Evolutionary conservation across 2,329 filamentous ascomycete genomes (phyloP).

Genomic region (Aspergillus pseudoglaucus): DNA sequence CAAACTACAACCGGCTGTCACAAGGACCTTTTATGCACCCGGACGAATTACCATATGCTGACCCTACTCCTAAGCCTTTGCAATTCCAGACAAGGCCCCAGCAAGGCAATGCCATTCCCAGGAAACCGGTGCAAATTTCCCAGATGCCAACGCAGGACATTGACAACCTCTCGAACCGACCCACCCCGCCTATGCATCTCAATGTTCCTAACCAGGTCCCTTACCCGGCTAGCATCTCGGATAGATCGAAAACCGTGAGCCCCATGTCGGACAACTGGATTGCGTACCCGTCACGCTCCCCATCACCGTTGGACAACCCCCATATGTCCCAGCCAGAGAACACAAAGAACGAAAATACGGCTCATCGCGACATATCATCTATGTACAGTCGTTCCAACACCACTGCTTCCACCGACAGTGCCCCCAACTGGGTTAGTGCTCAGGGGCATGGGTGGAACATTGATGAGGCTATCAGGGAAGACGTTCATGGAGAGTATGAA

Average conservation of each 20-base stretch:
- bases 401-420: slow-evolving; percentile 19
- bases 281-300: slow-evolving; percentile 28
- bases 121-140: slow-evolving; percentile 23
- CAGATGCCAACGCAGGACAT: slow-evolving; percentile 20
- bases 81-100: background rate
- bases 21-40: slow-evolving; percentile 43
- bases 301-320: slow-evolving; percentile 17
- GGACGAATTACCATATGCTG: slow-evolving; percentile 24
- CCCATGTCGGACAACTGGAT: slow-evolving; percentile 39
- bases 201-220: slow-evolving; percentile 23
- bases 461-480: slow-evolving; percentile 25
- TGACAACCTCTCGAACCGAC: slow-evolving; percentile 24
- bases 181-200: slow-evolving; percentile 24
- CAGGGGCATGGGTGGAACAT: slow-evolving; percentile 23
- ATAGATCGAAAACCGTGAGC: slow-evolving; percentile 28
- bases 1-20: slow-evolving; percentile 36
- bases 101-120: slow-evolving; percentile 17
- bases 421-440: slow-evolving; percentile 29
- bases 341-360: slow-evolving; percentile 13
- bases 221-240: slow-evolving; percentile 19
- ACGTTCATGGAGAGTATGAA: slow-evolving; percentile 32
- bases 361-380: slow-evolving; percentile 28
- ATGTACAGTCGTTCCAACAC: slow-evolving; percentile 25
- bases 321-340: slow-evolving; percentile 4
- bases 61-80: slow-evolving; percentile 9